phyloP scores from a whole-genome alignment of 2,329 filamentous ascomycete genomes.

The Xylariaceae sp. region DNA sequence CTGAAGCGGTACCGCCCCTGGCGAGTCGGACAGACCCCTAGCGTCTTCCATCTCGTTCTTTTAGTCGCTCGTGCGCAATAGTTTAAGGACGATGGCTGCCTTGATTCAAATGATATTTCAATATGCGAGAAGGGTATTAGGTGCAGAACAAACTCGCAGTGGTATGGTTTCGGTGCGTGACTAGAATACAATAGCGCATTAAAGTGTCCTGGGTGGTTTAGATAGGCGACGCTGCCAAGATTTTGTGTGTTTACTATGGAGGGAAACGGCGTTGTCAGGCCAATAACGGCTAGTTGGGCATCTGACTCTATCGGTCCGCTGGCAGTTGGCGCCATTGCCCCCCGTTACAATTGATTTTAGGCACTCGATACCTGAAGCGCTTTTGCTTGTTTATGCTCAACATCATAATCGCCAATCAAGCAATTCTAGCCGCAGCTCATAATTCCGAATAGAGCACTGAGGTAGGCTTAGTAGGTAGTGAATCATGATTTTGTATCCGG shows the following conservation, averaged over 20 bases:
- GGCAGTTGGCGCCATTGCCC: slow-evolving; percentile 1
- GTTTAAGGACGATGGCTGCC: neutral
- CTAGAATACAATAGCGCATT: neutral
- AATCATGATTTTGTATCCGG: no score
- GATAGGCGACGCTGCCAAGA: neutral
- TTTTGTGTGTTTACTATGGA: slow-evolving; percentile 16
- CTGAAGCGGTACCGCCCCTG: slow-evolving; percentile 37
- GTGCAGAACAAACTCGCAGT: neutral
- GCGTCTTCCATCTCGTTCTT: slow-evolving; percentile 35
- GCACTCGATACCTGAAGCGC: no score
- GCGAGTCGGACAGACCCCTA: slow-evolving; percentile 32
- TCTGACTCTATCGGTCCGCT: neutral
- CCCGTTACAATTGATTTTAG: no score
- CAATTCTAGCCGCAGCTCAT: no score
- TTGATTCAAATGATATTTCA: neutral
- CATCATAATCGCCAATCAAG: no score
- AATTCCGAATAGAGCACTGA: no score
- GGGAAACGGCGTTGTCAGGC: slow-evolving; percentile 21
- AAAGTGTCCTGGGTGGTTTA: slow-evolving; percentile 2
- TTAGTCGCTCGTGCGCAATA: neutral
- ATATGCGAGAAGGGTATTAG: neutral
- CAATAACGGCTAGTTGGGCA: slow-evolving; percentile 9
- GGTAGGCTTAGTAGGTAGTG: no score
- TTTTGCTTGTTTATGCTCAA: no score
- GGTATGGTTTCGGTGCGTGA: neutral